These are phyloP conservation scores for Colletotrichum scovillei DNA, from an alignment of 2,329 filamentous ascomycete genomes.

Conservation along the genomic window DNA sequence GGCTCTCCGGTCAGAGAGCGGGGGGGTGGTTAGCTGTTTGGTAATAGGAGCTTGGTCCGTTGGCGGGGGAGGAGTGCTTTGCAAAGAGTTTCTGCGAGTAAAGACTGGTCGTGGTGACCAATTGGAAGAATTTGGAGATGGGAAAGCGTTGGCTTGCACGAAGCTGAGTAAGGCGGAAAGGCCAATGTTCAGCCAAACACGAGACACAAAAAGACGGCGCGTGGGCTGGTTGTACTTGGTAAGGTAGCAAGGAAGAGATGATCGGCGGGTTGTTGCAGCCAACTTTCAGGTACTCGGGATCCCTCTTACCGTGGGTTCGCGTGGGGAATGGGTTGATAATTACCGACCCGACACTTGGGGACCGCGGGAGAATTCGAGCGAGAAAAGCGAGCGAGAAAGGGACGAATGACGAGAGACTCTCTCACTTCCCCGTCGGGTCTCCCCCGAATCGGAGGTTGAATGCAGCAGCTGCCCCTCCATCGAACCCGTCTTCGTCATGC, in stretches of 20 bases:
- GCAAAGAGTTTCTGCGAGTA: constrained; percentile 29
- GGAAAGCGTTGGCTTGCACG: not conserved
- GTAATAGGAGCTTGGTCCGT: not conserved
- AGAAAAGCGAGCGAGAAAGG: not conserved
- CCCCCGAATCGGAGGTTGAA: constrained; percentile 4
- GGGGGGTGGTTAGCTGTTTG: not conserved
- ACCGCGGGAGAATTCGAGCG: not conserved
- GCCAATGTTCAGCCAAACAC: not conserved
- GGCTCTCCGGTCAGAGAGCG: not conserved
- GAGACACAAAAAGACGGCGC: not conserved
- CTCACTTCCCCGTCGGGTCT: not conserved
- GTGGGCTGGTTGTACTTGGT: not conserved
- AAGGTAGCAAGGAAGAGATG: not conserved
- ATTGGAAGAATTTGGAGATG: constrained; percentile 12
- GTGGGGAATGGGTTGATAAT: not conserved
- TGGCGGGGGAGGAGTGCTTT: not conserved
- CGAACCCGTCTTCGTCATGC: constrained; percentile 21
- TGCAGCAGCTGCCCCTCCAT: constrained; percentile 25
- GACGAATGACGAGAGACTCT: not conserved
- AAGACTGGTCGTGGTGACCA: constrained; percentile 4
- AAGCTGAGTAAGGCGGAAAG: not conserved
- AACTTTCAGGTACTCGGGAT: not conserved
- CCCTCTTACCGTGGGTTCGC: too few species aligned
- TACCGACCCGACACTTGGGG: too few species aligned
- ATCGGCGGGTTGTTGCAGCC: not conserved